Conservation (phyloP, 2,329 filamentous ascomycete species). For the Talaromyces sp. region DNA sequence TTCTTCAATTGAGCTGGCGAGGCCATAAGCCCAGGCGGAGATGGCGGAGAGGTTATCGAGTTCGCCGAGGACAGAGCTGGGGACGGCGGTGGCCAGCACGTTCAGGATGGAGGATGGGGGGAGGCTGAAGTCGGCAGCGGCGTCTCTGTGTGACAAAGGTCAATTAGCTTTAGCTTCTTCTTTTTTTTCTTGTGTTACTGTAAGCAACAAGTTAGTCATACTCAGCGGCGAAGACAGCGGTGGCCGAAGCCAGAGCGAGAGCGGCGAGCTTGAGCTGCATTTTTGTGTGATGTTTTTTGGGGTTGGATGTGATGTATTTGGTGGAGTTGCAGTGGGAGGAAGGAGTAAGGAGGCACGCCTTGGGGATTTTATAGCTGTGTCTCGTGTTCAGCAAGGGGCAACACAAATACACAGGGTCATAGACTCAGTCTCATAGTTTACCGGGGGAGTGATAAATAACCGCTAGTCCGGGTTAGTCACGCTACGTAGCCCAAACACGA, state of each 20-base stretch:
- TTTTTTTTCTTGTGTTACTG: background rate
- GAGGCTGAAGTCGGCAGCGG: background rate
- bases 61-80: slow-evolving; percentile 1
- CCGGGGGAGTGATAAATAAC: background rate
- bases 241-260: background rate
- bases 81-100: slow-evolving; percentile 11
- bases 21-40: background rate
- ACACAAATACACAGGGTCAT: too few relatives aligned
- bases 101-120: slow-evolving; percentile 9
- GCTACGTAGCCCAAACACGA: background rate
- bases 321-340: background rate
- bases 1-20: slow-evolving; percentile 1
- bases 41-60: background rate
- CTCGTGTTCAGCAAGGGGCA: background rate
- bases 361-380: background rate
- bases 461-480: background rate
- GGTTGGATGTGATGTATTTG: background rate
- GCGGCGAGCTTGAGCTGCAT: slow-evolving; percentile 8
- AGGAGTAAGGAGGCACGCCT: background rate
- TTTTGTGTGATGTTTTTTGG: background rate
- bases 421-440: background rate
- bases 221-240: background rate
- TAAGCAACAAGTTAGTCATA: background rate
- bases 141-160: background rate
- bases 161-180: background rate